Evolutionary conservation across 2,329 filamentous ascomycete genomes (phyloP), one percentile per base, ranked within the genome.

Genomic region (Knufia fluminis): DNA sequence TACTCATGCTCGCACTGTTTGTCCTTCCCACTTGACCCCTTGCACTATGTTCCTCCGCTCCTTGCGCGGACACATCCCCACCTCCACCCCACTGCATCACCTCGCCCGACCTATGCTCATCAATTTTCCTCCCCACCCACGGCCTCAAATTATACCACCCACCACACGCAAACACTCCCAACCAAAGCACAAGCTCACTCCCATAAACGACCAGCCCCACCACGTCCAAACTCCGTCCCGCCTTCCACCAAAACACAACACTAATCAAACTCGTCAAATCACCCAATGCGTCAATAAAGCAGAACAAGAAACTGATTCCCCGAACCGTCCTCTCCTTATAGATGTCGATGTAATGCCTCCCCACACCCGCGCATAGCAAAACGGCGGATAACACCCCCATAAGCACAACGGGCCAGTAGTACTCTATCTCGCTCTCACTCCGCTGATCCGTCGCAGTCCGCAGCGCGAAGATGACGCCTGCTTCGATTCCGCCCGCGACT

Each of bases 221-320:
- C 0, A 82, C 60, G 58, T 85, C 77, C 2, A 82, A 59, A 3
- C 22, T 48, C 45, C 33, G 9, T 7, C 45, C 45, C 16, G 45
- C 45, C 16, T 67, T 65, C 0, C 71, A 69, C 60, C 83, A 74
- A 54, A 83, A 85, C 36, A 83, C 66, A 14, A 86, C 69, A 0
- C 82, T 83, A 2, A 82, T 61, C 0, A 86, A 66, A 0, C 81
- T 85, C 48, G 81, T 81, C 2, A 86, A 61, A 61, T 86, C 83
- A 0, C 83, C 83, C 0, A 78, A 70, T 0, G 82, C 83, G 63
- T 86, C 83, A 38, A 86, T 82, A 1, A 70, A 78, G 0, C 85
- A 81, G 55, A 87, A 87, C 2, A 85, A 67, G 62, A 86, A 86
- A 1, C 81, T 85, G 33, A 86, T 85, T 6, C 83, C 82, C 12